Base-by-base conservation (phyloP, 495 filamentous ascomycete genomes). In the Podospora bellae-mahoneyi region DNA sequence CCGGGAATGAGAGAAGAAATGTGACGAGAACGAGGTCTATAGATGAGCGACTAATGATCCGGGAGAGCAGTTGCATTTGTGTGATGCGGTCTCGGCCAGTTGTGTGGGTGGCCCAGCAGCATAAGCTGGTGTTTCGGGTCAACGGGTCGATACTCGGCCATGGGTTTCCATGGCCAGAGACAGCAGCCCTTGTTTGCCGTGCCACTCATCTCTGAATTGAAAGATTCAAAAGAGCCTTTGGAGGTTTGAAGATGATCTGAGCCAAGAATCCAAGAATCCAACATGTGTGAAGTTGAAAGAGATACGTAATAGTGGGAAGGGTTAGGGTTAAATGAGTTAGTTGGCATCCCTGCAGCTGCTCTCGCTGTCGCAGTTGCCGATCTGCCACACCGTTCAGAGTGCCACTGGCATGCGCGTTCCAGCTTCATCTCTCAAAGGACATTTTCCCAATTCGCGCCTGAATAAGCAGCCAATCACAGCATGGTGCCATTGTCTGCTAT, bases 391-490 rank as follows among this genome's bases (percentile, higher is more conserved):
- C 59, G 34, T 54, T 55, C 66, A 59, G 58, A 56, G 58, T 68
- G 66, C 64, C 66, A 48, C 62, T 48, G 56, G 54, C 48, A 60
- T 19, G 26, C 19, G 39, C 39, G 39, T 48, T 48, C 39, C 48
- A 59, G 34, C 55, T 62, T 54, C 54, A 64, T 20, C 61, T 48
- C 39, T 58, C 55, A 58, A 58, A 58, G 55, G 23, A 58, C 55
- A 48, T 10, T 28, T 63, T 39, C 68, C 63, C 62, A 18, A 71
- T 66, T 26, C 28, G 59, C 62, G 44, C 59, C 53, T 68, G 69
- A 71, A 71, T 71, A 71, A 28, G 32, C 62, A 53, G 54, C 66
- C 69, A 68, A 68, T 71, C 63, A 61, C 39, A 34, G 15, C 32
- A 68, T 71, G 69, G 69, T 71, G 53, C 13, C 62, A 60, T 61